phyloP scores from a whole-genome alignment of 352 stramenopile species.

The Plasmopara muralis region DNA sequence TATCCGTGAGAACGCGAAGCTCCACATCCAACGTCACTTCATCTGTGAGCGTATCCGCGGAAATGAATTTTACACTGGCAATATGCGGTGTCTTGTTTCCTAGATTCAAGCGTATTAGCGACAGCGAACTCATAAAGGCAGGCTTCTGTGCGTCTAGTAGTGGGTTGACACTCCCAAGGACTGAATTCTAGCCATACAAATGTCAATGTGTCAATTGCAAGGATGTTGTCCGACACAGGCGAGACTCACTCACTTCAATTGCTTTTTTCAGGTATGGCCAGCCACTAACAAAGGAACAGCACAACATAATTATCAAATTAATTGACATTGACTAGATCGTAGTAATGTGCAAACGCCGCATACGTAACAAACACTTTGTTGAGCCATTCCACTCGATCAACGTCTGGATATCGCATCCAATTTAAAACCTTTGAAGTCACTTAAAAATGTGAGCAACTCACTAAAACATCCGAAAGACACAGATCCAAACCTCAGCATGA shows the following conservation, averaged over 20 bases:
- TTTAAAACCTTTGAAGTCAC: constrained; percentile 32
- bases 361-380: constrained; percentile 61
- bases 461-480: not conserved
- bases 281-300: constrained; percentile 23
- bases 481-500: constrained; percentile 14
- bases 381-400: constrained; percentile 72
- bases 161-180: constrained; percentile 52
- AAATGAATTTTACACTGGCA: constrained; percentile 66
- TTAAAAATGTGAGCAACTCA: not conserved
- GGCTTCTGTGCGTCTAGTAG: constrained; percentile 52
- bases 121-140: constrained; percentile 60
- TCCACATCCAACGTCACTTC: constrained; percentile 70
- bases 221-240: not conserved
- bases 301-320: not conserved
- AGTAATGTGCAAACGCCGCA: constrained; percentile 1
- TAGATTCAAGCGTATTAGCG: constrained; percentile 50
- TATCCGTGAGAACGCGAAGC: constrained; percentile 53
- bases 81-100: constrained; percentile 53
- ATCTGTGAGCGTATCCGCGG: constrained; percentile 42
- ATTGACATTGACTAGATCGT: not conserved
- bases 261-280: constrained; percentile 75
- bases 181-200: constrained; percentile 41
- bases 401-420: constrained; percentile 51
- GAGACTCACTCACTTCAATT: constrained; percentile 36
- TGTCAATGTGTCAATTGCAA: not conserved